phyloP scores from a whole-genome alignment of 2,329 filamentous ascomycete genomes.

The Neodidymelliopsis sp. region DNA sequence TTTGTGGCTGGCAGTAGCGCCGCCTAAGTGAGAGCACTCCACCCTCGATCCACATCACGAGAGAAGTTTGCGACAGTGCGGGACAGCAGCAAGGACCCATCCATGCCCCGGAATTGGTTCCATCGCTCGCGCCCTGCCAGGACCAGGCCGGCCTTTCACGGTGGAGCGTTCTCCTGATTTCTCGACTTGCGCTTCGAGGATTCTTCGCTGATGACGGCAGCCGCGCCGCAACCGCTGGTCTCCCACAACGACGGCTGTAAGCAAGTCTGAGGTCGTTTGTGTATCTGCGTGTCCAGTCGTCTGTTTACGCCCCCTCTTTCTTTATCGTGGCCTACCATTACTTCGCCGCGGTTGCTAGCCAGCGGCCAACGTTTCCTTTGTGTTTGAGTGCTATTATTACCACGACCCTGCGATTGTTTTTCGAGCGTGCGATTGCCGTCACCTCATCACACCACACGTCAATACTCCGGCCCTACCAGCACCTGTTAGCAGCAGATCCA shows the following conservation, averaged over 20 bases:
- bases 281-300: conserved; percentile 11
- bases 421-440: conserved; percentile 1
- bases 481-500: conserved; percentile 14
- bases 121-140: conserved; percentile 12
- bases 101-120: conserved; percentile 13
- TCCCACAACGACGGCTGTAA: conserved; percentile 14
- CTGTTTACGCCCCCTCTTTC: conserved; percentile 17
- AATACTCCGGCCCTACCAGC: conserved; percentile 17
- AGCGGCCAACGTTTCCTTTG: conserved; percentile 14
- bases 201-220: conserved; percentile 13
- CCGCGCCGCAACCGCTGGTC: conserved; percentile 14
- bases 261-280: conserved; percentile 10
- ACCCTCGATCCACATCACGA: conserved; percentile 20
- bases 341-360: conserved; percentile 10
- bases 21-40: conserved; percentile 7
- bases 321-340: conserved; percentile 2
- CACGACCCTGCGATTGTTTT: conserved; percentile 8
- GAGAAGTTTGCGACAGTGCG: conserved; percentile 17
- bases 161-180: conserved; percentile 18
- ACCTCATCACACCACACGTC: conserved; percentile 16
- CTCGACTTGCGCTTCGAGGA: conserved; percentile 12
- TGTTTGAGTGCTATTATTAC: conserved; percentile 20
- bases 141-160: conserved; percentile 11
- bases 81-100: conserved; percentile 14
- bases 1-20: conserved; percentile 17